Evolutionary conservation across 345 rosid species (phyloP).

Genomic region (Boechera divaricarpa): DNA sequence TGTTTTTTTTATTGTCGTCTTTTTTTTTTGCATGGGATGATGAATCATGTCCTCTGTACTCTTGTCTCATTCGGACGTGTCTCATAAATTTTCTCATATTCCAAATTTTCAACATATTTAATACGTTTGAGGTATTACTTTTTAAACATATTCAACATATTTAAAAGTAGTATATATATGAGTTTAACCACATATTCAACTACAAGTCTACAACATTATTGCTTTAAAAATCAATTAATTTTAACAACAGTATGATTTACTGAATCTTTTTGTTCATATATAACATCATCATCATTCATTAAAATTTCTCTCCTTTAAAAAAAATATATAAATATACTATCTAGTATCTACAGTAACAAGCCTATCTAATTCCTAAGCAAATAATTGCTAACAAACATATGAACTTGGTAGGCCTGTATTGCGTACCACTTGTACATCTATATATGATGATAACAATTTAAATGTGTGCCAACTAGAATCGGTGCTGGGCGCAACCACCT

Average conservation of each 20-base stretch:
- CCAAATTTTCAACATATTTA: background rate
- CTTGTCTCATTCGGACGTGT: slow-evolving; percentile 31
- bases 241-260: background rate
- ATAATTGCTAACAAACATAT: no score
- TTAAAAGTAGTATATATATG: no score
- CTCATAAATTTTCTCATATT: background rate
- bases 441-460: background rate
- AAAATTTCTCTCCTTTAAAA: background rate
- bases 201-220: background rate
- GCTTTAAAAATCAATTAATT: background rate
- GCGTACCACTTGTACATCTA: background rate
- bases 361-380: no score
- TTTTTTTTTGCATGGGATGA: slow-evolving; percentile 28
- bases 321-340: no score
- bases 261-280: background rate
- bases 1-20: slow-evolving; percentile 27
- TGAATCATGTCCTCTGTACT: slow-evolving; percentile 35
- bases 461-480: background rate
- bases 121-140: background rate
- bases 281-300: background rate
- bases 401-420: background rate
- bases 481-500: background rate
- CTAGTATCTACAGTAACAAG: no score
- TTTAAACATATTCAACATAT: no score
- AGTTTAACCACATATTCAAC: background rate